Evolutionary conservation across 2,329 filamentous ascomycete genomes (phyloP), one percentile per base, ranked within the genome.

Genomic region (Emericellopsis atlantica): DNA sequence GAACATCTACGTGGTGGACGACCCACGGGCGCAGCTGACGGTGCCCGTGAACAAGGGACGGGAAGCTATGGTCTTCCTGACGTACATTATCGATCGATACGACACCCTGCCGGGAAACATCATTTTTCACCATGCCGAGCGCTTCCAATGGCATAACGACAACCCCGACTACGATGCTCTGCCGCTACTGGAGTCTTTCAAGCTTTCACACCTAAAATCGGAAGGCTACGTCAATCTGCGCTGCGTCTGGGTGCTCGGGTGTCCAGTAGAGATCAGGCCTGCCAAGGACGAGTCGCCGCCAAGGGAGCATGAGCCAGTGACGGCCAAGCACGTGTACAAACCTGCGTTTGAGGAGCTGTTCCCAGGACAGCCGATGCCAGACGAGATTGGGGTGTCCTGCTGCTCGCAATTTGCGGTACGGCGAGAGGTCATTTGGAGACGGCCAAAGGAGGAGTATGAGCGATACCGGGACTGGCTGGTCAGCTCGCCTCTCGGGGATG

Each of bases 381-480:
- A 60, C 1, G 50, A 65, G 10, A 64, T 80, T 8, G 74, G 67
- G 2, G 68, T 70, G 5, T 65, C 74, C n/a, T 81, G 77, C 52
- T 81, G 77, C 54, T 74, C 76, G 15, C 78, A 82, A 54, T 82
- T 82, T 45, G 78, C 72, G 0, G 70, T 81, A 6, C 72, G 73
- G 4, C 60, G 66, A 7, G 65, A 72, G 6, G 66, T 67, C 36
- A 64, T 81, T 24, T 62, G 51, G 7, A 53, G 57, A 36, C 61
- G 74, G 29, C 64, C 72, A 4, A 55, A 56, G 36, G 61, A 62
- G 9, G 72, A 75, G 44, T 82, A 81, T 47, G 50, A 72, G 14
- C 65, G 64, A 32, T 74, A 71, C 51, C 64, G 76, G 5, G 58
- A 76, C 36, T 82, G 78, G 79, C 47, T 81, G 33, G 51, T 78